Base-by-base conservation (phyloP, 2,329 filamentous ascomycete species). In the Xylariaceae sp. region DNA sequence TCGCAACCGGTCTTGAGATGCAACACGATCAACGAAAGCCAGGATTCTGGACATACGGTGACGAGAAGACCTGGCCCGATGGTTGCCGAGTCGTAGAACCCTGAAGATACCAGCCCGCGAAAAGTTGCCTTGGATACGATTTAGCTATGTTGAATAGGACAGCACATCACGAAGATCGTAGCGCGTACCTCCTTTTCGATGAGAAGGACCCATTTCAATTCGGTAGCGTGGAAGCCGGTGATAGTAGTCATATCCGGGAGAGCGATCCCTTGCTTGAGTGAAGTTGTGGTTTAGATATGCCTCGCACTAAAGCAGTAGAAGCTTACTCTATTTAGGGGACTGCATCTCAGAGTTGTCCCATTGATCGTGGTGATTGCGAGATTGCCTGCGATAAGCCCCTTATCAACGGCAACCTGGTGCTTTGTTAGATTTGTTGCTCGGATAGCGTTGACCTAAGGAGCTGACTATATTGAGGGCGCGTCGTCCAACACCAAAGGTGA, bases 111-210 rank as follows among this genome's bases (percentile, higher is more conserved):
- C 16, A 92, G 67, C 0, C 83, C 83, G 6, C 82, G 79, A 56
- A 90, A 92, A 0, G 83, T 85, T n/a, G 87, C 87, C 85, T 88
- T 23, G 5, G 16, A 4, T 14, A 4, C 36, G 27, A 19, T n/a
- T 52, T 10, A 44, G 42, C 44, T 11, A 35, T 38, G 17, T 14
- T 22, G n/a, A 29, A 4, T 11, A n/a, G 22, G 42, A 29, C 6
- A 2, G 22, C 22, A 20, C 19, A 2, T 11, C n/a, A 6, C 1
- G 12, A 4, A 19, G 2, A 2, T 29, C 7, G 6, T 8, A 8
- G n/a, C 6, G 8, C 3, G 63, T 53, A 81, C 85, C 71, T 93
- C 88, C 66, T 93, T 92, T 60, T 93, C 88, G 41, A 92, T 76
- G 0, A 92, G 76, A 0, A 92, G 67, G 35, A 91, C 68, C 85